Percentiles rank a stretch among this genome's conserved stretches.
These are phyloP conservation scores for Penicillium sp. DNA, from an alignment of 2,329 filamentous ascomycete genomes.

Conservation along the genomic window DNA sequence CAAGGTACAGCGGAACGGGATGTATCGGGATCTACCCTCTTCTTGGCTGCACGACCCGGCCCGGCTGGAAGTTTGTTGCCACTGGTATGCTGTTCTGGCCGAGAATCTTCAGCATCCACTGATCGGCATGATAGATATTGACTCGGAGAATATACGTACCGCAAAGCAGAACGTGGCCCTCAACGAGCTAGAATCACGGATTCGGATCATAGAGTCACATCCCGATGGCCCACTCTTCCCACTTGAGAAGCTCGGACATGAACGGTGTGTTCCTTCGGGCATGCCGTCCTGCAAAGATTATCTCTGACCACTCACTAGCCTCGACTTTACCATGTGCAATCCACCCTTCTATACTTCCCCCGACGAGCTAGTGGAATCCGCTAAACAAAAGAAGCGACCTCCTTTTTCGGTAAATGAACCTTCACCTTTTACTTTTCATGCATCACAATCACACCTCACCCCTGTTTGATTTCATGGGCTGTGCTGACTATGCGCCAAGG, in stretches of 20 bases:
- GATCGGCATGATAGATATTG: constrained; percentile 62
- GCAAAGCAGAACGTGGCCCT: constrained; percentile 67
- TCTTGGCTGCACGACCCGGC: constrained; percentile 69
- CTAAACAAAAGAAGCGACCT: constrained; percentile 65
- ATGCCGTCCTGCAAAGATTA: background rate
- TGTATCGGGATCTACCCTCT: constrained; percentile 91
- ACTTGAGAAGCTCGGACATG: constrained; percentile 46
- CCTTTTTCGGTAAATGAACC: constrained; percentile 65
- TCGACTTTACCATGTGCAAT: constrained; percentile 91
- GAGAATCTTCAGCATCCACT: background rate
- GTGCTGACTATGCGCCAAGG: constrained; percentile 17
- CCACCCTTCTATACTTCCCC: constrained; percentile 88
- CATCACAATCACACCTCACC: background rate
- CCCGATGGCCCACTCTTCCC: constrained; percentile 63
- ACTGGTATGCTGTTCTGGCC: constrained; percentile 51
- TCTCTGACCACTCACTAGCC: constrained; percentile 32
- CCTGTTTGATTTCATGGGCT: background rate
- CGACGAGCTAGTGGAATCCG: constrained; percentile 67
- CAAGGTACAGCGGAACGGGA: constrained; percentile 68
- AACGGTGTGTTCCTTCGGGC: constrained; percentile 19
- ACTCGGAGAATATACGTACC: constrained; percentile 66
- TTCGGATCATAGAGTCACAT: constrained; percentile 63
- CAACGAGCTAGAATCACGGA: constrained; percentile 67
- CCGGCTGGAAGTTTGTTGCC: constrained; percentile 71
- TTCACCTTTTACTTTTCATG: background rate